Base-by-base conservation (phyloP, 1,284 basidiomycete genomes). In the Malassezia psittaci region DNA sequence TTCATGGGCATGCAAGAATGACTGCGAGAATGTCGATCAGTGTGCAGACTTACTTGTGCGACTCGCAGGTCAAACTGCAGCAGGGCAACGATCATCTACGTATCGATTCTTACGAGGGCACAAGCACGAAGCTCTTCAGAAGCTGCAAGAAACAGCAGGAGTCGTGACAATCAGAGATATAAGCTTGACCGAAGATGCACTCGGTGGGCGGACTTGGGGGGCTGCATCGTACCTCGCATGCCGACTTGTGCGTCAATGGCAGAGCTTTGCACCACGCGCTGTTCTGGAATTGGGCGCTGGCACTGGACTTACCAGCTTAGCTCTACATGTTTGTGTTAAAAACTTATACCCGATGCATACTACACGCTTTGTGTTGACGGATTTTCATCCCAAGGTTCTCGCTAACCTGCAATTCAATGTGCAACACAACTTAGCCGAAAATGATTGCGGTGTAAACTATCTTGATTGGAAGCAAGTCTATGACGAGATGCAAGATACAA, bases 241-340 rank as follows among this genome's bases (percentile, higher is more conserved):
- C 11, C 62, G 67, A 41, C 63, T 70, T 0, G 45, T 70, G n/a
- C 53, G 62, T 5, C 59, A 60, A 16, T 47, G 62, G 3, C 21
- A 44, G 0, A 18, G 12, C 16, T 29, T 40, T 7, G 24, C 33
- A 0, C 52, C 63, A 5, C 29, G 49, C 1, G 56, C 50, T 13
- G 48, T 68, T 1, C 59, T 73, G 24, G 70, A 73, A 61, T 64
- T 73, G 3, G 70, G 70, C 10, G 68, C 69, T 1, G 70, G 70
- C 9, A 71, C 69, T 1, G 70, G 70, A 24, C 61, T 73, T 6
- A 63, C 68, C 11, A 67, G 69, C 7, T 54, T 73, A 0, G 57
- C 61, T 0, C 35, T 67, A 5, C 63, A 63, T 3, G 34, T 39
- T n/a, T 64, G 59, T 57, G 38, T 48, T 2, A 36, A 36, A 10